phyloP scores from a whole-genome alignment of 2,329 filamentous ascomycete genomes.

The Botrytis deweyae region DNA sequence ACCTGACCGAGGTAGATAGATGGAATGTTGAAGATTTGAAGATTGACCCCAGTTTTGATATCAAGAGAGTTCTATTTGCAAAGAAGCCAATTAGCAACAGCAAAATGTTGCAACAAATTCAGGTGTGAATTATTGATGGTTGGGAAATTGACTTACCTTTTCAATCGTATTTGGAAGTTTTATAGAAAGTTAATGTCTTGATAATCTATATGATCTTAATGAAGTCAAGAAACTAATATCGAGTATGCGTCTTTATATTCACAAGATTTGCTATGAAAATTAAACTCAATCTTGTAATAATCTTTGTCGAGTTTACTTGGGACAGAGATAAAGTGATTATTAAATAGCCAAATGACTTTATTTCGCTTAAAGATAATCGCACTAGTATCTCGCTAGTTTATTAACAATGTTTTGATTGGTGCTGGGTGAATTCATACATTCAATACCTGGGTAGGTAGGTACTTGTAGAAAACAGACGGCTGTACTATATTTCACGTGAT shows the following conservation, averaged over 20 bases:
- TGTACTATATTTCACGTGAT: neutral
- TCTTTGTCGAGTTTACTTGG: neutral
- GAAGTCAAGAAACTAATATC: neutral
- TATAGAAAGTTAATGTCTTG: too few relatives aligned
- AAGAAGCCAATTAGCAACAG: neutral
- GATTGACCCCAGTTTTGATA: neutral
- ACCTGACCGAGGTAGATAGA: neutral
- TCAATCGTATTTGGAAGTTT: too few relatives aligned
- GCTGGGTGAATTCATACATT: neutral
- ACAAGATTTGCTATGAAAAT: too few relatives aligned
- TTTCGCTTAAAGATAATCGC: neutral
- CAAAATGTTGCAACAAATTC: fast-evolving
- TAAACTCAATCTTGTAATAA: neutral
- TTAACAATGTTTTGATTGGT: neutral
- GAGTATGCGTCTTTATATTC: too few relatives aligned
- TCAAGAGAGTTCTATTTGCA: neutral
- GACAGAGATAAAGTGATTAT: neutral
- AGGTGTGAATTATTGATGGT: neutral
- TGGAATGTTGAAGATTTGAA: neutral
- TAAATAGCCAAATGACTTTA: neutral
- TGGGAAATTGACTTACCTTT: too few relatives aligned
- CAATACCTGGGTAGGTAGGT: neutral
- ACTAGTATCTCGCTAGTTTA: neutral
- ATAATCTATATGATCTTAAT: neutral
- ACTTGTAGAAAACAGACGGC: neutral